Base-by-base conservation (phyloP, 768 basidiomycete species). In the Hypholoma sublateritium region DNA sequence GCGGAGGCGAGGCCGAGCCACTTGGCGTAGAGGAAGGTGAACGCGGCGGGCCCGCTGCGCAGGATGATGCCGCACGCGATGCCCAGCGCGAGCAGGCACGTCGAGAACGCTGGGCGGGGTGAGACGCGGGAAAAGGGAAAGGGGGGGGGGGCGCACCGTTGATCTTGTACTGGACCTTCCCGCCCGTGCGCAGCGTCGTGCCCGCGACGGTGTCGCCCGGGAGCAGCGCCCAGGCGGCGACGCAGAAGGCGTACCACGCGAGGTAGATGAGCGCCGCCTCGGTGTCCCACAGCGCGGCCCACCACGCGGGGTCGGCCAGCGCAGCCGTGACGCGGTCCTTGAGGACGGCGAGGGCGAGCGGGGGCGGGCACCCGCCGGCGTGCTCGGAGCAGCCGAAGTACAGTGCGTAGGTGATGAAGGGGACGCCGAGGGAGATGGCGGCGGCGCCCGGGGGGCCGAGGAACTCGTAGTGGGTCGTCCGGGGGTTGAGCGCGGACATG, bases 1-100 rank as follows among this genome's bases (percentile, higher is more conserved):
- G 94, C 93, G 13, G 95, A 93, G 36, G 89, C 71, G 57, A 99
- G 84, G 44, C 94, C 94, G 45, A 95, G 73, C 88, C 90, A 98
- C 74, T 92, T 90, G 60, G 96, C 85, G 73, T 97, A 94, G 59
- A 97, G 68, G 74, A 93, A 93, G 0, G 94, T 93, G 76, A 97
- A 90, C 0, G 89, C 80, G 57, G 84, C 75, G 25, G 88, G 85
- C 1, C 97, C 97, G 59, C 79, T 83, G 55, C 86, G 86, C 56
- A 83, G 74, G 67, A 97, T 84, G 52, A 80, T 72, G 13, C 92
- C 94, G 11, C 74, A 72, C 2, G 85, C 77, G 55, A 93, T 69
- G 50, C 93, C 94, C 59, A 96, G 69, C 3, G 93, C 79, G 36
- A 96, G 80, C 36, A 98, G 79, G 66, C 93, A 83, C 0, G 96